phyloP scores from a whole-genome alignment of 164 flowering plant genomes.

The Vitis rotundifolia region DNA sequence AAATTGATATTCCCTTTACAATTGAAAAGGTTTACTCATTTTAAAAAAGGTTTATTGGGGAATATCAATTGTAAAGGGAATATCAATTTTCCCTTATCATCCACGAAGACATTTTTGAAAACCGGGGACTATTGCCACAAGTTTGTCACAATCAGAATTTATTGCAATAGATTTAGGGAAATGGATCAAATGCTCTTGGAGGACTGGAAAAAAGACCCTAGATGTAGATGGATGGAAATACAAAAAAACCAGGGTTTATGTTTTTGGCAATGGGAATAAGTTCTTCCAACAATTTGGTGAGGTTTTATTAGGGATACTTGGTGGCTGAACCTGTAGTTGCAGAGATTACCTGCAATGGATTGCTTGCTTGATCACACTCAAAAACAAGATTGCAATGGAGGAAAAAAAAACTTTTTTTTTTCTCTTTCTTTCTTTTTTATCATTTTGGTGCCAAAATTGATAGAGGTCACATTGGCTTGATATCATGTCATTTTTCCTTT shows the following conservation, averaged over 20 bases:
- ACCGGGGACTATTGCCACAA: too few species aligned
- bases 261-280: conserved; percentile 31
- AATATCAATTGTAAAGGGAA: too few species aligned
- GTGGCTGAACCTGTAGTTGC: conserved; percentile 38
- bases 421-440: too few species aligned
- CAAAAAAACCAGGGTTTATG: conserved; percentile 34
- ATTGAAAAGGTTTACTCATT: too few species aligned
- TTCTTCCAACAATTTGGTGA: conserved; percentile 26
- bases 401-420: neutral
- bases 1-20: too few species aligned
- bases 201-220: conserved; percentile 32
- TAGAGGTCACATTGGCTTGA: neutral
- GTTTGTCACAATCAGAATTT: too few species aligned
- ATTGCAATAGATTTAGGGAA: conserved; percentile 38
- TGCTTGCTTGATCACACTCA: neutral
- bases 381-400: neutral
- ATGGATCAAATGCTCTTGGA: neutral
- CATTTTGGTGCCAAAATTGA: neutral
- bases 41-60: too few species aligned
- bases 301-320: conserved; percentile 28
- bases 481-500: neutral
- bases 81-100: too few species aligned
- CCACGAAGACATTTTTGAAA: too few species aligned
- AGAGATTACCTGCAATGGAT: conserved; percentile 39
- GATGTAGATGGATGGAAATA: conserved; percentile 7